phyloP scores from a whole-genome alignment of 202 grass and related monocot genomes.

The Hordeum pubiflorum region DNA sequence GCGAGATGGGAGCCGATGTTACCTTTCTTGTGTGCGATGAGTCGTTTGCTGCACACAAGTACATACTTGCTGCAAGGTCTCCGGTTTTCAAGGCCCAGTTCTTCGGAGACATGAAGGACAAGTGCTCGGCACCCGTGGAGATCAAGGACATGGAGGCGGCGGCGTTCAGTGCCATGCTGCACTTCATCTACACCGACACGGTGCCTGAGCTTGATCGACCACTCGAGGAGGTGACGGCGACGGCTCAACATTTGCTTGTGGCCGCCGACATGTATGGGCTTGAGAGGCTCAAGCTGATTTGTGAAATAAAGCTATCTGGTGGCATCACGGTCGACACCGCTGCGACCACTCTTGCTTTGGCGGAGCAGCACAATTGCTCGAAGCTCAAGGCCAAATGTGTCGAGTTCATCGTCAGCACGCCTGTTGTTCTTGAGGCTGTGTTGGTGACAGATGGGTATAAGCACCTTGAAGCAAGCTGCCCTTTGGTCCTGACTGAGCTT shows the following conservation, averaged over 20 bases:
- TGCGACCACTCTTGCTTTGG: constrained; percentile 17
- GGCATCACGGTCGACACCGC: neutral
- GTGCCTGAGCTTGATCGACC: neutral
- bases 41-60: constrained; percentile 21
- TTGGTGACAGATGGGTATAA: neutral
- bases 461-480: neutral
- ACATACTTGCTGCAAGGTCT: constrained; percentile 24
- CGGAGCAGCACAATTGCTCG: constrained; percentile 20
- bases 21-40: constrained; percentile 16
- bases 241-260: no score
- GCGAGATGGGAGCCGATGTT: constrained; percentile 2
- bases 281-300: neutral
- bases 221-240: no score
- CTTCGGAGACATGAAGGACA: constrained; percentile 20
- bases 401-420: constrained; percentile 1
- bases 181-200: constrained; percentile 34
- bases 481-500: neutral
- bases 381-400: constrained; percentile 29
- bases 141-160: neutral
- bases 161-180: neutral
- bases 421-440: neutral
- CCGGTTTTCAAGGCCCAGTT: constrained; percentile 28
- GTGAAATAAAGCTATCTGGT: neutral
- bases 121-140: neutral
- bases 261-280: no score